These are phyloP conservation scores for Boletus sp. DNA, from an alignment of 768 basidiomycete genomes.

Conservation along the genomic window DNA sequence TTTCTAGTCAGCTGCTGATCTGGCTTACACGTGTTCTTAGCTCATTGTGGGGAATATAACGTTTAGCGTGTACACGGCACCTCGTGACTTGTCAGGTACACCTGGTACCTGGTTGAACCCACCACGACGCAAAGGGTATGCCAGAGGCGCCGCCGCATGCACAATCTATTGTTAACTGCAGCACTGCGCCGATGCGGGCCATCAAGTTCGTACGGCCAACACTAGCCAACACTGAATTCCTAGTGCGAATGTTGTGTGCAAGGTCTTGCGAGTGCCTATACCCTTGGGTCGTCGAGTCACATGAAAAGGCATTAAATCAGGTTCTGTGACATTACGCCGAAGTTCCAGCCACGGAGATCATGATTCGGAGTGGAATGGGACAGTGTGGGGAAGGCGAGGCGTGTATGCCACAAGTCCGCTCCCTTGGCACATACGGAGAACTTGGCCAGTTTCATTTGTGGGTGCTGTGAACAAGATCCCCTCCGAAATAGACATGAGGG, in stretches of 20 bases:
- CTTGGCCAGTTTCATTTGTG: conserved; percentile 1
- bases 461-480: background rate
- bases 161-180: background rate
- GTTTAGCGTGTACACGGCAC: conserved; percentile 9
- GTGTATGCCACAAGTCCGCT: background rate
- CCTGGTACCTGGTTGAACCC: conserved; percentile 2
- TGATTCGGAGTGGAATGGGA: conserved; percentile 3
- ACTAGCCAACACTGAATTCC: background rate
- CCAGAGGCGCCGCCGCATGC: background rate
- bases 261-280: background rate
- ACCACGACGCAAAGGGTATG: background rate
- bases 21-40: conserved; percentile 12
- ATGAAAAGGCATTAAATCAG: background rate
- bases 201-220: background rate
- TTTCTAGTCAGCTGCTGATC: conserved; percentile 12
- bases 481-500: conserved; percentile 13
- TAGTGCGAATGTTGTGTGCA: conserved; percentile 3
- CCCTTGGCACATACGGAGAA: background rate
- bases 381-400: conserved; percentile 9
- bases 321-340: background rate
- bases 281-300: conserved; percentile 4
- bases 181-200: background rate
- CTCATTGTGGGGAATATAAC: conserved; percentile 25
- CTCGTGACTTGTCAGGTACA: conserved; percentile 9
- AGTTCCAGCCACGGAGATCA: conserved; percentile 2